A percentile compares a stretch with the other conserved stretches of the same genome.
phyloP scores from a whole-genome alignment of 371 early-diverging fungal genomes.

The Rhizopus delemar region DNA sequence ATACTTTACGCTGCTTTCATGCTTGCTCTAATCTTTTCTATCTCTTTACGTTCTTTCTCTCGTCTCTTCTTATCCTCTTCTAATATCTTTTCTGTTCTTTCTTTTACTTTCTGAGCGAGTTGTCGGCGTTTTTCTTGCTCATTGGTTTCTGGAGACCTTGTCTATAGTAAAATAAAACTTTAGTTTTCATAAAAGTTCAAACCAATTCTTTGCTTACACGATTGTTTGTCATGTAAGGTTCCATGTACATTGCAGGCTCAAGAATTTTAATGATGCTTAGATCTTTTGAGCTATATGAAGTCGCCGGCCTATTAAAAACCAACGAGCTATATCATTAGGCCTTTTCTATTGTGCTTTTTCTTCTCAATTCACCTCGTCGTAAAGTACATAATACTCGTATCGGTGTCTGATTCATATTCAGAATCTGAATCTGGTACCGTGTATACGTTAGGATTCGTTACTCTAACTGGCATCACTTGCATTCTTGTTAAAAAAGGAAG shows the following conservation, averaged over 20 bases:
- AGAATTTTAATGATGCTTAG: background rate
- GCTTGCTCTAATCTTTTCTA: background rate
- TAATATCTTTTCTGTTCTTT: background rate
- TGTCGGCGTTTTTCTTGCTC: background rate
- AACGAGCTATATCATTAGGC: background rate
- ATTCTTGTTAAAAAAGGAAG: background rate
- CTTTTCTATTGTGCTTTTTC: background rate
- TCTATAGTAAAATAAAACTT: background rate
- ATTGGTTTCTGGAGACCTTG: background rate
- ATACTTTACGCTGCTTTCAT: background rate
- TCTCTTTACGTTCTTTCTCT: conserved; percentile 3
- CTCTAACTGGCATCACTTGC: background rate
- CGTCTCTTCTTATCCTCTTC: background rate
- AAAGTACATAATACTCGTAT: background rate
- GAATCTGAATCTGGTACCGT: conserved; percentile 24
- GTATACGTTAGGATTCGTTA: conserved; percentile 23
- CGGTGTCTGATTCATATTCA: conserved; percentile 25
- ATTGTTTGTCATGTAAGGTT: background rate
- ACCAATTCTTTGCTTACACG: background rate
- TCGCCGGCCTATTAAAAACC: background rate
- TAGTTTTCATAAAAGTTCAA: background rate
- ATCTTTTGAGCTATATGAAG: background rate
- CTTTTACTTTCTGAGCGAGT: conserved; percentile 5
- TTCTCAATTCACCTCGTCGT: background rate
- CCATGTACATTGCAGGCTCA: background rate